Evolutionary conservation across 2,329 filamentous ascomycete species (phyloP).

Genomic region (Torrubiella hemipterigena): DNA sequence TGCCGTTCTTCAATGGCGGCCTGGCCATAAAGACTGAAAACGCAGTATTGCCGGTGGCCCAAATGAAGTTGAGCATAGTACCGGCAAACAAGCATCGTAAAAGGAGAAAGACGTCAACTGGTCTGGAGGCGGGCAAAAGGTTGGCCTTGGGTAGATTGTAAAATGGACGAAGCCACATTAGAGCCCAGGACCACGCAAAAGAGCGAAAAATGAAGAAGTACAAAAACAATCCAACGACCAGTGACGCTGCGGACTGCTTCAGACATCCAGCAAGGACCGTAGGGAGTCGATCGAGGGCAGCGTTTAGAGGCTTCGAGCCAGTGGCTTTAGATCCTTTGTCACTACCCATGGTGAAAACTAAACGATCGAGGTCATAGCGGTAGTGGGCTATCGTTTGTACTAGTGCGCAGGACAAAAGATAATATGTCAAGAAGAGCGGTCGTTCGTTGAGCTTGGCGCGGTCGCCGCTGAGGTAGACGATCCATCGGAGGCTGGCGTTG

Average conservation of each 20-base stretch:
- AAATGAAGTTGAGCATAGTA: conserved; percentile 56
- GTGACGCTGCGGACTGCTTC: conserved; percentile 26
- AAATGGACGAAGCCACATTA: conserved; percentile 59
- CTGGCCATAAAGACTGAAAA: conserved; percentile 74
- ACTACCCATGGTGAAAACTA: conserved; percentile 27
- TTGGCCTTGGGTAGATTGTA: conserved; percentile 66
- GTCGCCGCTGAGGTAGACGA: conserved; percentile 60
- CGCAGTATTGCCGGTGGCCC: conserved; percentile 64
- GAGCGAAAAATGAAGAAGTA: conserved; percentile 53
- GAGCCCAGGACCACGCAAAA: conserved; percentile 55
- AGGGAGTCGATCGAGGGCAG: conserved; percentile 26
- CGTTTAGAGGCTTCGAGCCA: conserved; percentile 20
- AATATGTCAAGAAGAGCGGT: conserved; percentile 65
- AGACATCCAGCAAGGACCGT: conserved; percentile 22
- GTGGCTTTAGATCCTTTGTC: conserved; percentile 9
- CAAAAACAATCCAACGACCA: conserved; percentile 36
- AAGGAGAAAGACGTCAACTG: conserved; percentile 43
- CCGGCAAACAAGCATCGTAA: conserved; percentile 49
- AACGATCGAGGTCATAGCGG: conserved; percentile 58
- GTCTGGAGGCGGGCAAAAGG: conserved; percentile 46
- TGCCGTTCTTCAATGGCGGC: conserved; percentile 72
- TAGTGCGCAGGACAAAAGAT: conserved; percentile 56
- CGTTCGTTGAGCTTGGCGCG: conserved; percentile 74
- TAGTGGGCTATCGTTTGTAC: conserved; percentile 62
- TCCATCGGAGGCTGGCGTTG: conserved; percentile 54